phyloP scores from a whole-genome alignment of 768 basidiomycete species.

The Hydnum rufescens region DNA sequence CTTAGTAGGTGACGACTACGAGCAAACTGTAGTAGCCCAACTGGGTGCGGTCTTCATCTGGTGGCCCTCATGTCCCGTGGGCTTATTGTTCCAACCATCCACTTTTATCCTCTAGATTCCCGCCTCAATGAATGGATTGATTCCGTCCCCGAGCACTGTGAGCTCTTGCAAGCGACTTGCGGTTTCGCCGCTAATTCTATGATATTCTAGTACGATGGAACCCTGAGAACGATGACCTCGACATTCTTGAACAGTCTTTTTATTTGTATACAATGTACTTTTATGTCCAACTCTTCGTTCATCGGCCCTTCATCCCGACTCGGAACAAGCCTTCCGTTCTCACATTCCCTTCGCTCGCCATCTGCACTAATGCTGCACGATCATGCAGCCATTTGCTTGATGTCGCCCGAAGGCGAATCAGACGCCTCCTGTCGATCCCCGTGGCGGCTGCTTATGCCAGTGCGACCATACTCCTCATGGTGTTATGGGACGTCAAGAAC shows the following conservation, averaged over 20 bases:
- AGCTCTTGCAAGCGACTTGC: background rate
- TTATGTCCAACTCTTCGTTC: slow-evolving; percentile 2
- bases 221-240: background rate
- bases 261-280: background rate
- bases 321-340: slow-evolving; percentile 7
- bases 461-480: slow-evolving; percentile 33
- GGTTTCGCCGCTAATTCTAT: slow-evolving; percentile 4
- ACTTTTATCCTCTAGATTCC: slow-evolving; percentile 2
- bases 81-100: background rate
- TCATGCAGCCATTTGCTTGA: slow-evolving; percentile 41
- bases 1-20: slow-evolving; percentile 4
- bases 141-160: slow-evolving; percentile 6
- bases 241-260: background rate
- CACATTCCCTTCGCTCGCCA: slow-evolving; percentile 32
- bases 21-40: slow-evolving; percentile 2
- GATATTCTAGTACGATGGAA: slow-evolving; percentile 2
- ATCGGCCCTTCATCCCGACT: slow-evolving; percentile 5
- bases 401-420: slow-evolving; percentile 26
- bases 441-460: slow-evolving; percentile 30
- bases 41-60: background rate
- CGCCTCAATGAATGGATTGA: slow-evolving; percentile 6
- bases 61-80: background rate
- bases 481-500: slow-evolving; percentile 35
- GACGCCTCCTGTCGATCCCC: slow-evolving; percentile 25
- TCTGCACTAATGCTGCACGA: slow-evolving; percentile 41